Evolutionary conservation across 1,284 basidiomycete species (phyloP), one percentile per base, ranked within the genome.

Genomic region (Ustilago cynodontis): DNA sequence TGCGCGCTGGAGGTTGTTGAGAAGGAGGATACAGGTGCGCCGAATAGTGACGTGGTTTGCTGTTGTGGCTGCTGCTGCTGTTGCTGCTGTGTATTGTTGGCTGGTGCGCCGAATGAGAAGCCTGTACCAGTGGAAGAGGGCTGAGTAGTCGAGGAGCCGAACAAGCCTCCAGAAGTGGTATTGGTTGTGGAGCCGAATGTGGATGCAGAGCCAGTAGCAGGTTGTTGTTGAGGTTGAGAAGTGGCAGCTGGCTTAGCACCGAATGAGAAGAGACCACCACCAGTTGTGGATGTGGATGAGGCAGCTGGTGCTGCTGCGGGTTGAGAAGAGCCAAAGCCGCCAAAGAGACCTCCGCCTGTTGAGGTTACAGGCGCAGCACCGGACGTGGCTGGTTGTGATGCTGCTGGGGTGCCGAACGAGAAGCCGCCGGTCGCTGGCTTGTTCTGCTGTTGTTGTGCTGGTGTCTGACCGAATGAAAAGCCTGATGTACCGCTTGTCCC

Each of bases 391-490:
- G 65, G 76, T 50, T 66, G 72, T 16, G 65, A 65, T 33, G 56
- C 41, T 24, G 67, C 56, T n/a, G 76, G 63, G 29, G 61, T 37
- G 13, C 80, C 80, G 35, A 81, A 81, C 13, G 78, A 78, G 57
- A 81, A 79, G 31, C 78, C 77, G 5, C 66, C 59, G 1, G 51
- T 59, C 16, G 77, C 79, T 8, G 77, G 63, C 52, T 70, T 71
- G 61, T 70, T 70, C 33, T 66, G 68, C 39, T 78, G 76, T 33
- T 78, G 78, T 35, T 77, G 78, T 39, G 77, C 65, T 16, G 78
- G 54, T 58, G 74, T 65, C n/a, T 62, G 54, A 18, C 77, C 77
- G 29, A 81, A 78, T 2, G 77, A 78, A 67, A 81, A 77, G 65
- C 53, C 58, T 28, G 77, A 71, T 18, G 69, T 57, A 31, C 57